Conservation (phyloP, 2,329 filamentous ascomycete genomes). For the Monilinia aucupariae region DNA sequence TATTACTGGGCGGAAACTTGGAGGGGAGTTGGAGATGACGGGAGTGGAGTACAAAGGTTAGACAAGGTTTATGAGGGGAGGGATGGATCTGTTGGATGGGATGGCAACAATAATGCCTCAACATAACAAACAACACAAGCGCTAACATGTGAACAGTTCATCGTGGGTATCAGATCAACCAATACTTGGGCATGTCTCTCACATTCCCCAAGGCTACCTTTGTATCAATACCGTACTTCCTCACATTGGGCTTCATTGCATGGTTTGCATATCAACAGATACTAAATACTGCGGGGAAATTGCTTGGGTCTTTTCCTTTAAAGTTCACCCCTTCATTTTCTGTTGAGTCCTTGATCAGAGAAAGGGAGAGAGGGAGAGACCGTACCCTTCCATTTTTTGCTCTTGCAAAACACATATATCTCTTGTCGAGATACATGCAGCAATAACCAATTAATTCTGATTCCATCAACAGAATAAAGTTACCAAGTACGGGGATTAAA, state of each 20-base stretch:
- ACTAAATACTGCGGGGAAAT: not conserved
- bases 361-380: too few species aligned
- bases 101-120: too few species aligned
- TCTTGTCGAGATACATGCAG: not conserved
- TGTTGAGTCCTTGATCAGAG: not conserved
- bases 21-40: too few species aligned
- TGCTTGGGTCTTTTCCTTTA: not conserved
- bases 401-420: not conserved
- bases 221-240: too few species aligned
- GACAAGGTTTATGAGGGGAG: not conserved
- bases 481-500: not conserved
- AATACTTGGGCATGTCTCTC: too few species aligned
- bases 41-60: too few species aligned
- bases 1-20: too few species aligned
- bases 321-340: not conserved
- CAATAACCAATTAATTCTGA: not conserved
- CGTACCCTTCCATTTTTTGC: not conserved
- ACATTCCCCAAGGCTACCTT: too few species aligned
- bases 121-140: constrained; percentile 1
- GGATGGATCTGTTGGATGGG: constrained; percentile 1
- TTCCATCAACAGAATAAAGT: not conserved
- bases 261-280: not conserved
- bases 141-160: constrained; percentile 6
- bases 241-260: constrained; percentile 7
- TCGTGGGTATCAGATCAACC: not conserved